Conservation (phyloP, 805 yeast genomes). For the Candida sakaeoensis region DNA sequence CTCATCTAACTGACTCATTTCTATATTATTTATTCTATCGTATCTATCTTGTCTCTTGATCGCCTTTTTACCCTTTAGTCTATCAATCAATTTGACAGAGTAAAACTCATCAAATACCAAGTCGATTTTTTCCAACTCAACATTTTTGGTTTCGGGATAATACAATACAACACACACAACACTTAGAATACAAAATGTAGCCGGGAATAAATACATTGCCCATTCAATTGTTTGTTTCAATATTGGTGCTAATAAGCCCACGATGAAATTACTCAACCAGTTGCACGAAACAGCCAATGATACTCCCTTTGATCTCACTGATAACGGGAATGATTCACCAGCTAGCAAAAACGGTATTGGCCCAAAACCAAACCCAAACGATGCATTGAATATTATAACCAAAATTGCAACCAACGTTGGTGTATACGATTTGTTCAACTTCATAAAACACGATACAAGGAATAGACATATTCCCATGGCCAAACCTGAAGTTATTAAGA, state of each 20-base stretch:
- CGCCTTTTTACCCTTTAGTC: slow-evolving; percentile 10
- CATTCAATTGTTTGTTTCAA: slow-evolving; percentile 37
- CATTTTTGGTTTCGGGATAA: slow-evolving; percentile 44
- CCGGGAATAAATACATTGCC: slow-evolving; percentile 41
- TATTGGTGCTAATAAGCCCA: slow-evolving; percentile 44
- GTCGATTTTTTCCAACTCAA: slow-evolving; percentile 42
- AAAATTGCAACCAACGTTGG: slow-evolving; percentile 37
- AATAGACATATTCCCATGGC: slow-evolving; percentile 36
- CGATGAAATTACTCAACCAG: slow-evolving; percentile 44
- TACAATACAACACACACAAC: slow-evolving; percentile 30
- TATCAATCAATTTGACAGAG: slow-evolving; percentile 9
- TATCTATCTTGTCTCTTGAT: not conserved
- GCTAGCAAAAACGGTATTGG: slow-evolving; percentile 44
- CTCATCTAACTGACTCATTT: slow-evolving; percentile 7
- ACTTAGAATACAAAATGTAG: slow-evolving; percentile 33
- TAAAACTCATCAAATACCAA: slow-evolving; percentile 33
- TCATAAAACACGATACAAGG: slow-evolving; percentile 32
- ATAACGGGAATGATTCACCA: slow-evolving; percentile 42
- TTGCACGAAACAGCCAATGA: slow-evolving; percentile 43
- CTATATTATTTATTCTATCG: not conserved
- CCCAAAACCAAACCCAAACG: slow-evolving; percentile 46
- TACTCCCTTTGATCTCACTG: slow-evolving; percentile 42
- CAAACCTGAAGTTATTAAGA: slow-evolving; percentile 37
- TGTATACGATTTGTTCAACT: slow-evolving; percentile 27
- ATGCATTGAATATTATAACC: slow-evolving; percentile 40